Percentiles rank a stretch among this genome's conserved stretches.
Evolutionary conservation across 305 asterid species (phyloP).

Genomic region (Fraxinus nigra): DNA sequence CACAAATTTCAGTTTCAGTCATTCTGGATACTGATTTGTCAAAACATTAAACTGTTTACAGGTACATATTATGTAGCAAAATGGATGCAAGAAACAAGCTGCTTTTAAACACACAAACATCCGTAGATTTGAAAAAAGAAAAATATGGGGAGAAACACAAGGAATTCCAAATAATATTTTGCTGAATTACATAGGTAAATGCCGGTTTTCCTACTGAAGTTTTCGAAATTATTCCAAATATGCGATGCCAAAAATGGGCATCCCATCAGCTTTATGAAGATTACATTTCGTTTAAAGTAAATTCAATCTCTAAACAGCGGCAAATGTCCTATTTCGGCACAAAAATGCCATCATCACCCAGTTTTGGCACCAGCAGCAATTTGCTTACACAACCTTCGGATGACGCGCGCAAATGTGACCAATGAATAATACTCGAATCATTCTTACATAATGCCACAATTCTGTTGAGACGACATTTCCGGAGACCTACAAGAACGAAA

Average conservation of each 20-base stretch:
- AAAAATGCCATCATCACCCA: neutral
- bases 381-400: neutral
- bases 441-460: constrained; percentile 37
- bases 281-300: neutral
- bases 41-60: neutral
- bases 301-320: neutral
- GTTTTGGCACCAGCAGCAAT: neutral
- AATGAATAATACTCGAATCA: neutral
- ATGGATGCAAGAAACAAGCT: neutral
- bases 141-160: neutral
- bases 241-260: neutral
- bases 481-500: constrained; percentile 36
- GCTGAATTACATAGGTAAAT: neutral
- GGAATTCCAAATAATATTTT: neutral
- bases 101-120: neutral
- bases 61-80: neutral
- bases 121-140: too few relatives aligned
- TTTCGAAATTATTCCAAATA: neutral
- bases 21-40: too few relatives aligned
- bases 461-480: constrained; percentile 38
- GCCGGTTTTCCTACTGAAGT: neutral
- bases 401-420: neutral
- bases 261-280: neutral
- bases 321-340: neutral
- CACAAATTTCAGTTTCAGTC: neutral